Base-by-base conservation (phyloP, 352 stramenopile species). In the Pseudoperonospora humuli region DNA sequence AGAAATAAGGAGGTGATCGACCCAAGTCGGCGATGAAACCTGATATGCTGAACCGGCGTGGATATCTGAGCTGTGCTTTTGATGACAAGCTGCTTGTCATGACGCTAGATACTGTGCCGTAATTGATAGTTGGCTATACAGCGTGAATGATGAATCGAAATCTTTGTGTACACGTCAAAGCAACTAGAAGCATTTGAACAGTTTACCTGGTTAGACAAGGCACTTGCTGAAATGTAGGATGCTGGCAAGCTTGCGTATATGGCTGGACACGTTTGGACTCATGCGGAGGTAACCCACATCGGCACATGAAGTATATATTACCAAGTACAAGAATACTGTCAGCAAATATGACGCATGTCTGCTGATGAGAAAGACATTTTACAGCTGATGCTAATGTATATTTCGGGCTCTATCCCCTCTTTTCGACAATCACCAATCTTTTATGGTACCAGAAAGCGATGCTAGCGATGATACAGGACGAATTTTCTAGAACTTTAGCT, bases 261-360 rank as follows among this genome's bases (percentile, higher is more conserved):
- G 48, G 67, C 84, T 38, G 88, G 88, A 3, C 91, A 97, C 55
- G 95, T 97, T 58, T 97, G 21, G 88, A 94, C 48, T 95, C 81
- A 51, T 96, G 86, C 55, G 67, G 79, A 20, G 83, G 84, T 24
- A 70, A 85, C 11, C 72, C 88, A 36, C 70, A 96, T 45, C 97
- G 91, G 88, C 73, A 92, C 38, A 53, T 73, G 13, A 57, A 77
- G 48, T 97, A 96, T n/a, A n/a, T 61, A 84, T 96, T 25, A 40
- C 63, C 0, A 67, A 48, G 35, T 97, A 97, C 72, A 77, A 86
- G 50, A 38, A 41, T 0, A 88, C 96, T 36, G 61, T 96, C 10
- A 55, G 67, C 28, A 52, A 67, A 33, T 94, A 87, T 53, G 34
- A 61, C 0, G 54, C n/a, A 79, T 35, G 67, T 90, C 33, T 42